Evolutionary conservation across 495 filamentous ascomycete genomes (phyloP), one percentile per base, ranked within the genome.

Genomic region (Mycothermus thermophilus): DNA sequence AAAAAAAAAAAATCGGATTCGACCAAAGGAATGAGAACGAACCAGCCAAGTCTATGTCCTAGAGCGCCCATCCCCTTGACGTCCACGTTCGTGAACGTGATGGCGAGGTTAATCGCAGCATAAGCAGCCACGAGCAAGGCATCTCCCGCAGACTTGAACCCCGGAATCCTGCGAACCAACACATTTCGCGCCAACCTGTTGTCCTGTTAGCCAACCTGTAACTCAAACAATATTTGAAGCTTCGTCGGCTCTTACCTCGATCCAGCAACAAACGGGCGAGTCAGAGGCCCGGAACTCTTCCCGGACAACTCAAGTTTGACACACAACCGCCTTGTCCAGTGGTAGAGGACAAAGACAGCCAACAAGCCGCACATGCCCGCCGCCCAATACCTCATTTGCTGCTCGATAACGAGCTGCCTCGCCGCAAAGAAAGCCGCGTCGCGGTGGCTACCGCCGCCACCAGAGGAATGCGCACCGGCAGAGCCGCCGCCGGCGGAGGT

Each of bases 91-190:
- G 58, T 67, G 35, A 76, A 64, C 7, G 50, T 57, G 30, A 75
- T 48, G 5, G 59, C 44, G 16, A 61, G 43, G 41, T 75, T 74
- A 41, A 72, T 59, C 11, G 52, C 62, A 32, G 70, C 60, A 41
- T 68, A 75, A 9, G 48, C 44, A 4, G 48, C 31, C 5, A 73
- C 58, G 5, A 73, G 34, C 13, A 68, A 26, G 13, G 60, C 61
- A 54, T 71, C 64, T 8, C 69, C 71, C 1, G 59, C 57, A 1
- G 67, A 71, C 19, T 61, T 62, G 38, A 75, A 67, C n/a, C 62
- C 66, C 6, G 55, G 51, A 8, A 63, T 42, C 35, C 55, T 66
- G 17, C 62, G 51, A 21, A 67, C 48, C 18, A 73, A 55, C 12
- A 62, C 30, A 24, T 56, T 59, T 36, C 65, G 51, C n/a, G 51